Conservation (phyloP, 1,284 basidiomycete species). For the Amylostereum areolatum region DNA sequence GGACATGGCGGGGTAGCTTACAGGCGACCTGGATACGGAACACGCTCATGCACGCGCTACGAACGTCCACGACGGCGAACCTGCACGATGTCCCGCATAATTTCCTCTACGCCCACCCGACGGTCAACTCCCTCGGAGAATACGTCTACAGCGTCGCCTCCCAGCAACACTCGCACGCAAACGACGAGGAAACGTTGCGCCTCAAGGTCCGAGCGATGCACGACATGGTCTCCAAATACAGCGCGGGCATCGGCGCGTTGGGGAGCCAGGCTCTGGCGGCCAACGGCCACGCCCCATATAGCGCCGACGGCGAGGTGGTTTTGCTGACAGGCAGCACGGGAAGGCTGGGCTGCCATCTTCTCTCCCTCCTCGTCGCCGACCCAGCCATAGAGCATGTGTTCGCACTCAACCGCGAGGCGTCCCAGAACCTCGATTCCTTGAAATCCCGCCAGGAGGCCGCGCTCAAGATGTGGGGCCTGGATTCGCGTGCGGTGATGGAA, state of each 20-base stretch:
- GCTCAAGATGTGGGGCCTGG: not conserved
- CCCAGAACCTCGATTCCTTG: not conserved
- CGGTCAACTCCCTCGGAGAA: slow-evolving; percentile 10
- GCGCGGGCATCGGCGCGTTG: not conserved
- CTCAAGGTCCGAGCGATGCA: not conserved
- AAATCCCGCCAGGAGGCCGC: not conserved
- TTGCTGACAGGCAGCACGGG: slow-evolving; percentile 7
- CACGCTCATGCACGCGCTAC: slow-evolving; percentile 17
- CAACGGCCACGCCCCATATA: too few species aligned
- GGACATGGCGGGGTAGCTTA: slow-evolving; percentile 16
- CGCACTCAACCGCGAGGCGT: not conserved
- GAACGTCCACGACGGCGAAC: slow-evolving; percentile 14
- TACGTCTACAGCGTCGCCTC: slow-evolving; percentile 3
- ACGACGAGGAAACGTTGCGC: not conserved
- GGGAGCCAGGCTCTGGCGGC: too few species aligned
- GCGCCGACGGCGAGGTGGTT: not conserved
- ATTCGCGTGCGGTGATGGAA: not conserved
- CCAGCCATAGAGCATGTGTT: not conserved
- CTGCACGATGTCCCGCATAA: slow-evolving; percentile 14
- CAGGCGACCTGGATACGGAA: slow-evolving; percentile 27
- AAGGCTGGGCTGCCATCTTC: slow-evolving; percentile 8
- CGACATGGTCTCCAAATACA: not conserved
- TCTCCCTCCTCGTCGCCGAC: slow-evolving; percentile 1
- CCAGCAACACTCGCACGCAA: not conserved
- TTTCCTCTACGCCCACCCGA: slow-evolving; percentile 21